Percentiles rank a stretch among this genome's conserved stretches.
Evolutionary conservation across 179 eudicot genomes (phyloP).

Genomic region (Actinidia polygama): DNA sequence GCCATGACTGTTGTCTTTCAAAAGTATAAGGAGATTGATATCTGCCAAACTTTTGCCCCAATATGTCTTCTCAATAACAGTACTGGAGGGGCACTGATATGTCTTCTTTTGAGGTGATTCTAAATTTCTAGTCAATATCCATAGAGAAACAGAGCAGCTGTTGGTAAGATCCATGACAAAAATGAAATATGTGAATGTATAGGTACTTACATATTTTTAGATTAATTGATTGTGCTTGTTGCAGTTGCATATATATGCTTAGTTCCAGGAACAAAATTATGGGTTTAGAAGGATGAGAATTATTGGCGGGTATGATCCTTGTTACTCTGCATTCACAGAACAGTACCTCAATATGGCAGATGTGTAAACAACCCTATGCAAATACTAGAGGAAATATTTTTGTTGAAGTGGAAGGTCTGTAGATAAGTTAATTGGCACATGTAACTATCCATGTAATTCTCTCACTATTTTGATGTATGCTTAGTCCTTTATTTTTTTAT

Average conservation of each 20-base stretch:
- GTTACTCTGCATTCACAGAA: conserved; percentile 47
- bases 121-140: background rate
- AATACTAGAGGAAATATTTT: conserved; percentile 29
- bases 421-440: too few species aligned
- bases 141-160: background rate
- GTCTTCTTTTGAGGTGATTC: conserved; percentile 22
- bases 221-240: too few species aligned
- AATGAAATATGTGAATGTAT: too few species aligned
- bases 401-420: conserved; percentile 57
- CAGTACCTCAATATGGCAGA: conserved; percentile 57
- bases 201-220: too few species aligned
- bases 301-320: conserved; percentile 69
- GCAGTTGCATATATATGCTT: background rate
- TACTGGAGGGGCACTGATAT: conserved; percentile 8
- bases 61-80: conserved; percentile 44
- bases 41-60: conserved; percentile 71
- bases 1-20: conserved; percentile 46
- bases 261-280: conserved; percentile 33
- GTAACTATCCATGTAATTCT: background rate
- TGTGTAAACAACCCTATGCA: conserved; percentile 57
- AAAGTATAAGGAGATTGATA: conserved; percentile 58
- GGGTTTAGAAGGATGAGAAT: conserved; percentile 38
- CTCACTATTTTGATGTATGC: background rate
- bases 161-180: too few species aligned
- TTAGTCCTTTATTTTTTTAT: background rate